phyloP scores from a whole-genome alignment of 2,329 filamentous ascomycete species.

The Fonsecaea monophora region DNA sequence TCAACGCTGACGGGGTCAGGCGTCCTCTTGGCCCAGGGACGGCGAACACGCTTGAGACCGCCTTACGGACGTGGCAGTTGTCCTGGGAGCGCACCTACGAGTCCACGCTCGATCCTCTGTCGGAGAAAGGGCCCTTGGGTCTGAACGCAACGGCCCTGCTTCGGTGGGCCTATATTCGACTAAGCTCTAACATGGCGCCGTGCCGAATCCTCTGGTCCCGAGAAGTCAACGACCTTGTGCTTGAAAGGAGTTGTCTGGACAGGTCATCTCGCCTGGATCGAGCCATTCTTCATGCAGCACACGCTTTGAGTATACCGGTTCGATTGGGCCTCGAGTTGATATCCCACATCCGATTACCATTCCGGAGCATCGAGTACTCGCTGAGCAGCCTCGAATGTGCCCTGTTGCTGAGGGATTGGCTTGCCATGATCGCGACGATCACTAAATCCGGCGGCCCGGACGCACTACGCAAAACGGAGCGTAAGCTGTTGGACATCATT shows the following conservation, averaged over 20 bases:
- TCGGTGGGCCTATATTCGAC: constrained; percentile 39
- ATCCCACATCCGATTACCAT: constrained; percentile 36
- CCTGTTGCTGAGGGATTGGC: constrained; percentile 40
- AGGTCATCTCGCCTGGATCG: constrained; percentile 31
- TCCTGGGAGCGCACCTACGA: constrained; percentile 39
- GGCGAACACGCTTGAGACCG: constrained; percentile 19
- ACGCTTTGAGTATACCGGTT: constrained; percentile 40
- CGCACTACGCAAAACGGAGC: constrained; percentile 15
- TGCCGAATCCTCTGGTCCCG: constrained; percentile 28
- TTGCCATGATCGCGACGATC: constrained; percentile 21
- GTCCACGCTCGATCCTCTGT: constrained; percentile 37
- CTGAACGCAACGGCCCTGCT: constrained; percentile 40
- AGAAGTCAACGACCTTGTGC: constrained; percentile 9
- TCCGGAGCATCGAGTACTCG: constrained; percentile 42
- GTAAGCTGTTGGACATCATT: constrained; percentile 30
- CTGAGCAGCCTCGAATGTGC: constrained; percentile 42
- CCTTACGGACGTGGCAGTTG: constrained; percentile 36
- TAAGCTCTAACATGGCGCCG: constrained; percentile 33
- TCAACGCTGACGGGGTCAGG: not conserved
- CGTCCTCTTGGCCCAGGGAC: not conserved
- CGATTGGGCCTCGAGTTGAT: constrained; percentile 40
- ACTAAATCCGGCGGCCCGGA: constrained; percentile 10
- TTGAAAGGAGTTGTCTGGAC: not conserved
- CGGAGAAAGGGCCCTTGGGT: constrained; percentile 37
- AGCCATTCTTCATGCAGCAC: constrained; percentile 39